Percentiles rank a stretch among this genome's conserved stretches.
Evolutionary conservation across 148 eudicot genomes (phyloP).

Genomic region (Vaccinium vitisidaea): DNA sequence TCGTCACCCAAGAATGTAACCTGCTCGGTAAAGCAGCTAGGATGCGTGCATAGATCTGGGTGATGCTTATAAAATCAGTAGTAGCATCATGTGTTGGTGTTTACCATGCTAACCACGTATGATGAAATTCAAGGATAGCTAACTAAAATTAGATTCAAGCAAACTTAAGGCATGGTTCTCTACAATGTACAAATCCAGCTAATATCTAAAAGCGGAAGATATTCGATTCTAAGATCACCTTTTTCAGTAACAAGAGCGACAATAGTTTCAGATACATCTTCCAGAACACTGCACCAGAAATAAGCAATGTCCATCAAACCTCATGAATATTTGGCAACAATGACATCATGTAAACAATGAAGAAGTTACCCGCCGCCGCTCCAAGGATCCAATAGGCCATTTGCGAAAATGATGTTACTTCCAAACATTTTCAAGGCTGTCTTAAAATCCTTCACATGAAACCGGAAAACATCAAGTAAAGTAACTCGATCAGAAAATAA

Average conservation of each 20-base stretch:
- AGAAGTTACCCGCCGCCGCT: conserved; percentile 78
- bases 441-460: conserved; percentile 56
- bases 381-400: conserved; percentile 92
- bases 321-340: not conserved
- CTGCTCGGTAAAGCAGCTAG: not conserved
- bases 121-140: too few species aligned
- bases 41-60: not conserved
- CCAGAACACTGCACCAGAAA: conserved; percentile 65
- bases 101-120: not conserved
- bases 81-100: not conserved
- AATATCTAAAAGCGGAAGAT: not conserved
- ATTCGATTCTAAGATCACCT: conserved; percentile 41
- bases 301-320: conserved; percentile 21
- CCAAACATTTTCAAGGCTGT: conserved; percentile 51
- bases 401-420: conserved; percentile 82
- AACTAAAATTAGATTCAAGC: not conserved
- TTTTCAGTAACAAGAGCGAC: conserved; percentile 75
- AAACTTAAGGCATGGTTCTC: not conserved
- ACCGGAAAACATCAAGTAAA: conserved; percentile 17
- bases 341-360: not conserved
- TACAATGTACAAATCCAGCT: not conserved
- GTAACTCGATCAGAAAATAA: not conserved
- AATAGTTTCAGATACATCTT: conserved; percentile 64
- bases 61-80: not conserved
- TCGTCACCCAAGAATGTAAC: not conserved